Evolutionary conservation across 768 basidiomycete genomes (phyloP).

Genomic region (Chalciporus chontae): DNA sequence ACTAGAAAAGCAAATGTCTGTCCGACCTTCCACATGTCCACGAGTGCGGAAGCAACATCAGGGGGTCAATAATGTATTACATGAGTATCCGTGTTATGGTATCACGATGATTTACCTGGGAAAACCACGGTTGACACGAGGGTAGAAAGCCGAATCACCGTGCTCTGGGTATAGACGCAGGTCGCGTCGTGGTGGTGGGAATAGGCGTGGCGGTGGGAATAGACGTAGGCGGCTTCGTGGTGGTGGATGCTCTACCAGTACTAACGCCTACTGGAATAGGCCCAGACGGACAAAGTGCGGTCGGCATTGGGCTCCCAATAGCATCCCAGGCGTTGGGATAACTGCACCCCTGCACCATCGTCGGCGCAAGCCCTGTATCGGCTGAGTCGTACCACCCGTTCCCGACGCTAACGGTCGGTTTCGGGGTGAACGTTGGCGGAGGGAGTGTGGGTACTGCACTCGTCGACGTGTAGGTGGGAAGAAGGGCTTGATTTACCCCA

Average conservation of each 20-base stretch:
- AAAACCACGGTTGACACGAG: neutral
- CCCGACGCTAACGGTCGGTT: constrained; percentile 39
- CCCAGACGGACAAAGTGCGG: constrained; percentile 37
- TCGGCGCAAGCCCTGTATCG: constrained; percentile 53
- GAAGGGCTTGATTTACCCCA: constrained; percentile 31
- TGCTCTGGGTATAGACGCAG: neutral
- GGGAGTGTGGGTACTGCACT: constrained; percentile 55
- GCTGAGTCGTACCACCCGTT: constrained; percentile 56
- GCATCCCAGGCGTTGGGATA: constrained; percentile 68
- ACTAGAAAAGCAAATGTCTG: no score
- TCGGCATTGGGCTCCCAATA: constrained; percentile 44
- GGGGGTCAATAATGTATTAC: no score
- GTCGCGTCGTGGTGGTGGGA: neutral
- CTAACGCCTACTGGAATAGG: constrained; percentile 1
- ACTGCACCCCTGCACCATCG: constrained; percentile 57
- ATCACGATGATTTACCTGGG: neutral
- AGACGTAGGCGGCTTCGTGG: neutral
- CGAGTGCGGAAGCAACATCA: no score
- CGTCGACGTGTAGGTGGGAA: constrained; percentile 68
- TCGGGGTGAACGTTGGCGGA: constrained; percentile 48
- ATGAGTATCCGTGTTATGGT: neutral
- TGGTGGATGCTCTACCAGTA: constrained; percentile 2
- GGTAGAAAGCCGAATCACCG: neutral
- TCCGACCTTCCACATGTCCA: no score
- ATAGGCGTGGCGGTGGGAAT: neutral